Percentiles rank a stretch among this genome's conserved stretches.
These are phyloP conservation scores for Selaginella moellendorffii DNA, from an alignment of 75 land plant species.

Conservation along the genomic window DNA sequence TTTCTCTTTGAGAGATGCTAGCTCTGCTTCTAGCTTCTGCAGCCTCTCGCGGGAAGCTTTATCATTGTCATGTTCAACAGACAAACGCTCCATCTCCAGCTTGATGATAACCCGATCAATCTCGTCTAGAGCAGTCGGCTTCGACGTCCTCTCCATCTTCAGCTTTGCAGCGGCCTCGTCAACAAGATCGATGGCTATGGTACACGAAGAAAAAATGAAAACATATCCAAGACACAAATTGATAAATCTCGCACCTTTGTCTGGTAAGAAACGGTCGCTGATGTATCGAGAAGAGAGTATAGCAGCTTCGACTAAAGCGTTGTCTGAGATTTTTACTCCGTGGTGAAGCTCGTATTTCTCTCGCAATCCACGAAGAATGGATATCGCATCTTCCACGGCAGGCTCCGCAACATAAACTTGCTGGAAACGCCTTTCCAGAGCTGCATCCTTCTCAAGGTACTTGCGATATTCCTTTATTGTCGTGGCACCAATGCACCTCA, in stretches of 20 bases:
- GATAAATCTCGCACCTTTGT: conserved; percentile 24
- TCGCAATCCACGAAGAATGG: conserved; percentile 41
- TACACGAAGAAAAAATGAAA: neutral
- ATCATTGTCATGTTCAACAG: conserved; percentile 60
- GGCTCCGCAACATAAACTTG: conserved; percentile 51
- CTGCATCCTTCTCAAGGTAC: conserved; percentile 51
- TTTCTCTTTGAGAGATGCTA: conserved; percentile 39
- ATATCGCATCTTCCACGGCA: conserved; percentile 43
- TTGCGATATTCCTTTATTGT: conserved; percentile 51
- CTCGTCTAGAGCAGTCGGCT: conserved; percentile 69
- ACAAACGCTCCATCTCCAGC: conserved; percentile 74
- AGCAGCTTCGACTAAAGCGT: conserved; percentile 45
- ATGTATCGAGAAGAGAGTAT: conserved; percentile 35
- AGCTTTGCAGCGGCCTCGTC: conserved; percentile 88
- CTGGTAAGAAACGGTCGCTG: conserved; percentile 39
- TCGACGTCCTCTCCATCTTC: conserved; percentile 79
- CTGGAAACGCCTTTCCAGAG: conserved; percentile 49
- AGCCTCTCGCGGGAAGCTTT: conserved; percentile 60
- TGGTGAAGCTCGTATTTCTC: conserved; percentile 51
- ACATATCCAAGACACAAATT: neutral
- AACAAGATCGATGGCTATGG: conserved; percentile 80
- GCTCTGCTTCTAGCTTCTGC: conserved; percentile 49
- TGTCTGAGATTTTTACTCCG: conserved; percentile 46
- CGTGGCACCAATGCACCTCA: conserved; percentile 56
- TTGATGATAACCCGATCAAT: conserved; percentile 54